Evolutionary conservation across 1,284 basidiomycete genomes (phyloP).

Genomic region (Apiotrichum veenhuisii): DNA sequence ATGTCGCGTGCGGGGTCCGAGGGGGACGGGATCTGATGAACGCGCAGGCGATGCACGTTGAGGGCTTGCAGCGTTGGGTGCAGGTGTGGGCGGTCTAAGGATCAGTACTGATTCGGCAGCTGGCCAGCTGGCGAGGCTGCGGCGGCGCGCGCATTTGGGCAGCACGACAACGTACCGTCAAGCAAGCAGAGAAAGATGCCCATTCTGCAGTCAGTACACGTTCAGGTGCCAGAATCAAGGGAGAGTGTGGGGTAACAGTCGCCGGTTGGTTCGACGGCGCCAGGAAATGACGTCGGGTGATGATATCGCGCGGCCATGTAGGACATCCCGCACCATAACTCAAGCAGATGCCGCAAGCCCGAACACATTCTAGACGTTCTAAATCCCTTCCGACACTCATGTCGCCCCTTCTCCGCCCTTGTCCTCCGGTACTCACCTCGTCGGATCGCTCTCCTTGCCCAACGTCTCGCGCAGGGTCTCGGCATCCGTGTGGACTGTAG

Average conservation of each 20-base stretch:
- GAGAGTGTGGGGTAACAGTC: too few species aligned
- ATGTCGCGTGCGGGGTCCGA: background rate
- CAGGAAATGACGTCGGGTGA: too few species aligned
- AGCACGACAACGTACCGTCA: conserved; percentile 3
- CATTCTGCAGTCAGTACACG: conserved; percentile 1
- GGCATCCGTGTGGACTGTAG: conserved; percentile 9
- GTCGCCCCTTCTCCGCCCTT: background rate
- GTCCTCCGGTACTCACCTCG: background rate
- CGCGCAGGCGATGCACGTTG: conserved; percentile 8
- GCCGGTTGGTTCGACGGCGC: too few species aligned
- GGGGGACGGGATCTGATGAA: conserved; percentile 1
- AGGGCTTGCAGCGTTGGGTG: conserved; percentile 12
- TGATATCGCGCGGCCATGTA: too few species aligned
- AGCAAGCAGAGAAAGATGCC: conserved; percentile 16
- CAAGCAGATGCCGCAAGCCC: too few species aligned
- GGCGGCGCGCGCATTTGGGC: too few species aligned
- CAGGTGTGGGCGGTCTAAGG: conserved; percentile 14
- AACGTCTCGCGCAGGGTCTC: background rate
- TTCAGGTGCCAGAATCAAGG: too few species aligned
- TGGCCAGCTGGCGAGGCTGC: too few species aligned
- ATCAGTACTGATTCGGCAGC: too few species aligned
- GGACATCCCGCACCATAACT: too few species aligned
- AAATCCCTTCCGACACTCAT: background rate
- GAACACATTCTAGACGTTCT: too few species aligned
- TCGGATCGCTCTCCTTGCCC: conserved; percentile 26